These are phyloP conservation scores for Leucogyrophana mollusca DNA, from an alignment of 768 basidiomycete genomes.

Conservation along the genomic window DNA sequence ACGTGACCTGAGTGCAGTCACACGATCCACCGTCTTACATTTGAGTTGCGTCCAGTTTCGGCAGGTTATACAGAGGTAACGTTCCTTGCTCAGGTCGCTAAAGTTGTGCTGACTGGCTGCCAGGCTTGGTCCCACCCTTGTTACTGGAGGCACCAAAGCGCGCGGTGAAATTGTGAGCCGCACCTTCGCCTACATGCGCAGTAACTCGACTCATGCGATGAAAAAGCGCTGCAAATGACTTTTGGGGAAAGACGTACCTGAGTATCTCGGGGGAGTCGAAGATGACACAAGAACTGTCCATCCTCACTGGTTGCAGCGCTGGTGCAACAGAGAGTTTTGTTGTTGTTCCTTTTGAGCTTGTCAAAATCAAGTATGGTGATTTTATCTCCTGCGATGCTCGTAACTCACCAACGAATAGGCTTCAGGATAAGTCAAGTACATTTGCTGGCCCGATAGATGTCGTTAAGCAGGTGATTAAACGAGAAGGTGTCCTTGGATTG, in stretches of 20 bases:
- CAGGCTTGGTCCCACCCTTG: constrained; percentile 91
- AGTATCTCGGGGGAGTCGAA: constrained; percentile 63
- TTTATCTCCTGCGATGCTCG: neutral
- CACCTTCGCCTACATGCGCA: neutral
- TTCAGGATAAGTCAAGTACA: constrained; percentile 91
- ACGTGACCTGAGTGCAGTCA: constrained; percentile 10
- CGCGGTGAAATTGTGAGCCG: constrained; percentile 86
- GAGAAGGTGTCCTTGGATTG: constrained; percentile 80
- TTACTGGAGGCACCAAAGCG: constrained; percentile 97
- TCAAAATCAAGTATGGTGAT: constrained; percentile 71
- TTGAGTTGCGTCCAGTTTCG: constrained; percentile 45
- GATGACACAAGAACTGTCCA: constrained; percentile 88
- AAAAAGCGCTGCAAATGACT: constrained; percentile 90
- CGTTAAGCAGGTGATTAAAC: constrained; percentile 71
- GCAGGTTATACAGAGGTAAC: constrained; percentile 85
- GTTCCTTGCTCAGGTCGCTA: neutral
- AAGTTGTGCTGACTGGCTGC: neutral
- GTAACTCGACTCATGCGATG: too few species aligned
- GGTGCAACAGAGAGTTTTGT: constrained; percentile 96
- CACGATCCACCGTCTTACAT: constrained; percentile 13
- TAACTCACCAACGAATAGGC: constrained; percentile 34
- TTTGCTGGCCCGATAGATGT: constrained; percentile 93
- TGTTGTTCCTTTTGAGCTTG: constrained; percentile 95
- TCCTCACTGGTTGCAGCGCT: constrained; percentile 89
- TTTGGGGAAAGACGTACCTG: constrained; percentile 87